A percentile compares a stretch with the other conserved stretches of the same genome.
Conservation (phyloP, 257 asterid species). For the Nicotiana obtusifolia region DNA sequence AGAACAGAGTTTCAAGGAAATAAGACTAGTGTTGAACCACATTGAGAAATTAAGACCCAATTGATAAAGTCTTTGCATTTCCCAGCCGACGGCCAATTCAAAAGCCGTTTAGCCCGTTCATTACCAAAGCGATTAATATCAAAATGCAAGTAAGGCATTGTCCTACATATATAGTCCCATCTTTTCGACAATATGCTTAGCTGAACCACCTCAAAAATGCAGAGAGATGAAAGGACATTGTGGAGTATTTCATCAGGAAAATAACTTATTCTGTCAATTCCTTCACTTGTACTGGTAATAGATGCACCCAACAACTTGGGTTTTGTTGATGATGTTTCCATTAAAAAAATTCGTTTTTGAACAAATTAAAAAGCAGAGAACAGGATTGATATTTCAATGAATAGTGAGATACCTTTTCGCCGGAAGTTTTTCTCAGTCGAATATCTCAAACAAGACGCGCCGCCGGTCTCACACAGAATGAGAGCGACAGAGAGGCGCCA, state of each 20-base stretch:
- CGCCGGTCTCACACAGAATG: too few relatives aligned
- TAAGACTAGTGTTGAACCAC: neutral
- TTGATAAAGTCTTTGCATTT: conserved; percentile 6
- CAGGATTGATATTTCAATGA: too few relatives aligned
- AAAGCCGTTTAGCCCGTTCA: neutral
- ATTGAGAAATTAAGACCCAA: conserved; percentile 6
- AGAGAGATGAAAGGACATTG: neutral
- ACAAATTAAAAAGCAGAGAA: neutral
- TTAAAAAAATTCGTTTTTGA: neutral
- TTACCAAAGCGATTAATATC: neutral
- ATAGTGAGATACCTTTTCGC: too few relatives aligned
- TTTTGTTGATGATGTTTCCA: neutral
- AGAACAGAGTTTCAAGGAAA: neutral
- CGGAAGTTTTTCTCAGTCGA: too few relatives aligned
- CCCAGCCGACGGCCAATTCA: neutral
- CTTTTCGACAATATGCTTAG: neutral
- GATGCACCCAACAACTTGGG: neutral
- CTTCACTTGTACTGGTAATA: neutral
- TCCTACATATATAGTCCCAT: neutral
- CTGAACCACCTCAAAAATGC: neutral
- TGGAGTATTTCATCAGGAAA: neutral
- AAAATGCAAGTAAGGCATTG: conserved; percentile 8
- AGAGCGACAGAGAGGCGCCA: too few relatives aligned
- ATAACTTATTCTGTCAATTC: neutral
- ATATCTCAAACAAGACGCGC: too few relatives aligned